phyloP scores from a whole-genome alignment of 2,329 filamentous ascomycete genomes.

The Fusarium stilboides region DNA sequence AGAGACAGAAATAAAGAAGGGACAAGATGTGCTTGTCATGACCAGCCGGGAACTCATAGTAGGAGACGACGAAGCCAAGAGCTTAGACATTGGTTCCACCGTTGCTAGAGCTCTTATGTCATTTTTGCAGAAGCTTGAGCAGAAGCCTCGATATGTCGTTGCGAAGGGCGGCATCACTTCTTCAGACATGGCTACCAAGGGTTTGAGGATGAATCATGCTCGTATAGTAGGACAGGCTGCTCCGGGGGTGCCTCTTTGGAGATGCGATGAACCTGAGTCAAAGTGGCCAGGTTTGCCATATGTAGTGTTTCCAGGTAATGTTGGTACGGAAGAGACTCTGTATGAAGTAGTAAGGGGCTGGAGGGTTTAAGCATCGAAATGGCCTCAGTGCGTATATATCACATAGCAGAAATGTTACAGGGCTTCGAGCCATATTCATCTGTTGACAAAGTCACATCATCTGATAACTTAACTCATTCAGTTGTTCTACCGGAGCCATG shows the following conservation, averaged over 20 bases:
- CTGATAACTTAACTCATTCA: background rate
- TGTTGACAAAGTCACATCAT: background rate
- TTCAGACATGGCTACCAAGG: slow-evolving; percentile 71
- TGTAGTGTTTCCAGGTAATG: slow-evolving; percentile 44
- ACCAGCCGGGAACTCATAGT: slow-evolving; percentile 69
- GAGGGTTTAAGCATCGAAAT: slow-evolving; percentile 4
- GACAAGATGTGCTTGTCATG: slow-evolving; percentile 71
- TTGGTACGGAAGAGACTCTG: slow-evolving; percentile 37
- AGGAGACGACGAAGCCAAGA: slow-evolving; percentile 62
- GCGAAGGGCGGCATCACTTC: slow-evolving; percentile 74
- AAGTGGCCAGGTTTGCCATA: slow-evolving; percentile 68
- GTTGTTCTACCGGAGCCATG: too few relatives aligned
- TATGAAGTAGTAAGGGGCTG: slow-evolving; percentile 36
- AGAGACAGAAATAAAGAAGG: slow-evolving; percentile 58
- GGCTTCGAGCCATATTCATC: background rate
- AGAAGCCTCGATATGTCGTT: slow-evolving; percentile 68
- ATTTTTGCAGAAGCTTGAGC: slow-evolving; percentile 62
- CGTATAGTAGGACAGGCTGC: slow-evolving; percentile 70
- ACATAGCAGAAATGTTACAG: too few relatives aligned
- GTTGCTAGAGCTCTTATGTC: slow-evolving; percentile 67
- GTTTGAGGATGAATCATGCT: slow-evolving; percentile 66
- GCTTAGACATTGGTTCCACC: slow-evolving; percentile 66
- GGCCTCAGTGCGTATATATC: background rate
- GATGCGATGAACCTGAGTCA: slow-evolving; percentile 66
- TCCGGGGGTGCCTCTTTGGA: slow-evolving; percentile 70